These are phyloP conservation scores for Acer campestre DNA, from an alignment of 345 rosid species.

Conservation along the genomic window DNA sequence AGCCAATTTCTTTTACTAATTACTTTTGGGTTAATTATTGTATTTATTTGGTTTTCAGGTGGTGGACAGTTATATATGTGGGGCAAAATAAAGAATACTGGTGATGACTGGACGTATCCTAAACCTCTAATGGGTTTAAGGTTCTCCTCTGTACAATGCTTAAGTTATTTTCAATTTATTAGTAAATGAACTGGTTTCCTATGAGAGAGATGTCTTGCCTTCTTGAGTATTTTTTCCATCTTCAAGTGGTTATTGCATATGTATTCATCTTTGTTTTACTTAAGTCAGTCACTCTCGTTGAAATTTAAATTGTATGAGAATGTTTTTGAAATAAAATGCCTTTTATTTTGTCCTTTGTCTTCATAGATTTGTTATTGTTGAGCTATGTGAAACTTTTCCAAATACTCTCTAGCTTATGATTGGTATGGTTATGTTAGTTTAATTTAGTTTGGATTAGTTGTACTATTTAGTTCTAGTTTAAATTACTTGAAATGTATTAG, in stretches of 20 bases:
- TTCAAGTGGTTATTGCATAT: not conserved
- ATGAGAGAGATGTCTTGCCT: not conserved
- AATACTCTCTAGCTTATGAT: no score
- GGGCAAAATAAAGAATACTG: constrained; percentile 90
- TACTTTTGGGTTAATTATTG: not conserved
- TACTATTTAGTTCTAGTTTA: no score
- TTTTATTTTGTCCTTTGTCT: not conserved
- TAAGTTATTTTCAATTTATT: not conserved
- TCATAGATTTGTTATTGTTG: no score
- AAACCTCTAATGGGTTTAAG: constrained; percentile 98
- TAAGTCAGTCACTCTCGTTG: not conserved
- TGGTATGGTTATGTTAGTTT: no score
- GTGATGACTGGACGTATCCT: constrained; percentile 99
- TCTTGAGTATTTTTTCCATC: not conserved
- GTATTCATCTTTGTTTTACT: not conserved
- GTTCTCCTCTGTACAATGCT: constrained; percentile 38
- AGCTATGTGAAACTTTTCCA: no score
- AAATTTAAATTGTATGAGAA: not conserved
- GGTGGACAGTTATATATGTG: constrained; percentile 99
- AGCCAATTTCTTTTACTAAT: not conserved
- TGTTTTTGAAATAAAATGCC: not conserved
- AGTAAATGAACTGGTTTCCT: not conserved
- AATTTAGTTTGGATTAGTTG: no score
- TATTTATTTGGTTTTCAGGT: constrained; percentile 47
- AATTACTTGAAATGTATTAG: no score